Evolutionary conservation across 768 basidiomycete genomes (phyloP).

Genomic region (Rhodotorula taiwanensis): DNA sequence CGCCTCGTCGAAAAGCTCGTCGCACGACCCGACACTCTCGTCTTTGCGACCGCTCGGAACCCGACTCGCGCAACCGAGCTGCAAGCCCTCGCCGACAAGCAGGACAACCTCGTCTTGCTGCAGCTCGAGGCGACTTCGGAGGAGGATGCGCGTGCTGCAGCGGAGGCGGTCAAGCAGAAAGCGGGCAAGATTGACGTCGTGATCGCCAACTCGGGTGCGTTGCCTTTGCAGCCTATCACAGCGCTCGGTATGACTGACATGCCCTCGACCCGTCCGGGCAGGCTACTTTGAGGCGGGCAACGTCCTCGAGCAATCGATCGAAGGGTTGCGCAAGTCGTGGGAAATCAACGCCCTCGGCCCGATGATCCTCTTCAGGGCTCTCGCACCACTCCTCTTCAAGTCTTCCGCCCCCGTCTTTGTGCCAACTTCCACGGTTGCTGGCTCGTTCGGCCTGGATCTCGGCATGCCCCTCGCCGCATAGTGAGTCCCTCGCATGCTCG

Average conservation of each 20-base stretch:
- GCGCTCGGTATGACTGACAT: too few species aligned
- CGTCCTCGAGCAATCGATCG: not conserved
- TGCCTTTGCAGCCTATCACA: too few species aligned
- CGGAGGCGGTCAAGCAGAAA: constrained; percentile 19
- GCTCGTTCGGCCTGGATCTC: constrained; percentile 1
- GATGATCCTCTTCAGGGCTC: constrained; percentile 35
- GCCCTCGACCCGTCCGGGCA: too few species aligned
- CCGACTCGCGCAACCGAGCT: constrained; percentile 17
- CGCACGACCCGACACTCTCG: constrained; percentile 7
- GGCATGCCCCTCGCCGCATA: not conserved
- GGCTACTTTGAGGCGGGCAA: not conserved
- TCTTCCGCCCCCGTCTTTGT: constrained; percentile 22
- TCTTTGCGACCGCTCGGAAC: constrained; percentile 35
- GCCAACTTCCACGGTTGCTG: constrained; percentile 21
- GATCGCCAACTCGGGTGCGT: constrained; percentile 40
- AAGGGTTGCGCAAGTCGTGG: not conserved
- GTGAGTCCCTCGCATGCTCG: too few species aligned
- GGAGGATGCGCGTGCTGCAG: constrained; percentile 26
- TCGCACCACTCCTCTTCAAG: constrained; percentile 19
- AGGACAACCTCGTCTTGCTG: constrained; percentile 22
- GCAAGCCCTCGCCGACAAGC: constrained; percentile 13
- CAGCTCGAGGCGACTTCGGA: constrained; percentile 26
- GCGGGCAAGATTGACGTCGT: constrained; percentile 36
- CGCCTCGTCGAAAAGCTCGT: constrained; percentile 16
- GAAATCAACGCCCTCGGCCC: constrained; percentile 37